Percentiles rank a stretch among this genome's conserved stretches.
Conservation (phyloP, 805 yeast species). For the Yamadazyma akitaensis region DNA sequence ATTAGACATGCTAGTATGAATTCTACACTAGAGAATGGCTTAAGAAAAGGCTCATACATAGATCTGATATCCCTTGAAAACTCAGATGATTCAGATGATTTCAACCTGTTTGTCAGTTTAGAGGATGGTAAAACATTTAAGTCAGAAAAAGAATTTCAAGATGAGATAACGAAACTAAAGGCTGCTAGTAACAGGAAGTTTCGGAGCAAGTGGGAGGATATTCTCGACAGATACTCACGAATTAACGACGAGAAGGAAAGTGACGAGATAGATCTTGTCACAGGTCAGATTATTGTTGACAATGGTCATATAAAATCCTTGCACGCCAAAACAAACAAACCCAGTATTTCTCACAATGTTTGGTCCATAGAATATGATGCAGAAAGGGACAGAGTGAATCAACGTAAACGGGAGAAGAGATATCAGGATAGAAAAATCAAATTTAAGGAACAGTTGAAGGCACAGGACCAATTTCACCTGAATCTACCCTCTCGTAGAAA, state of each 20-base stretch:
- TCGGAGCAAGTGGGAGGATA: slow-evolving; percentile 45
- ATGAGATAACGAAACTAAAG: slow-evolving; percentile 25
- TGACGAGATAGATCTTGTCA: slow-evolving; percentile 59
- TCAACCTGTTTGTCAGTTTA: background rate
- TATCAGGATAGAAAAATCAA: slow-evolving; percentile 12
- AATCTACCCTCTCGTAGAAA: background rate
- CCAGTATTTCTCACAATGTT: slow-evolving; percentile 16
- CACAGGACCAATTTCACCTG: slow-evolving; percentile 4
- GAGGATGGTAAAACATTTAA: background rate
- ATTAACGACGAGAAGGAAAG: slow-evolving; percentile 52
- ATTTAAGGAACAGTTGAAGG: slow-evolving; percentile 17
- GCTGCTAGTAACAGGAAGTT: slow-evolving; percentile 27
- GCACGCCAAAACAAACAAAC: slow-evolving; percentile 4
- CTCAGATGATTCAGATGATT: slow-evolving; percentile 4
- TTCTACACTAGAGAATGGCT: background rate
- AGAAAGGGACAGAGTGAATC: slow-evolving; percentile 19
- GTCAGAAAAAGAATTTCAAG: slow-evolving; percentile 19
- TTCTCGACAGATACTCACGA: slow-evolving; percentile 48
- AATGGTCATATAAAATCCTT: slow-evolving; percentile 65
- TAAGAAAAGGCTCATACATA: background rate
- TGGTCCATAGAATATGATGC: slow-evolving; percentile 38
- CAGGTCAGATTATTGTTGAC: slow-evolving; percentile 63
- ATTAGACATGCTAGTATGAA: background rate
- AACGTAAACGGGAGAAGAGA: slow-evolving; percentile 9
- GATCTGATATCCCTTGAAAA: slow-evolving; percentile 13